Percentiles rank a stretch among this genome's conserved stretches.
Conservation (phyloP, 805 yeast species). For the Schizosaccharomyces osmophilus region DNA sequence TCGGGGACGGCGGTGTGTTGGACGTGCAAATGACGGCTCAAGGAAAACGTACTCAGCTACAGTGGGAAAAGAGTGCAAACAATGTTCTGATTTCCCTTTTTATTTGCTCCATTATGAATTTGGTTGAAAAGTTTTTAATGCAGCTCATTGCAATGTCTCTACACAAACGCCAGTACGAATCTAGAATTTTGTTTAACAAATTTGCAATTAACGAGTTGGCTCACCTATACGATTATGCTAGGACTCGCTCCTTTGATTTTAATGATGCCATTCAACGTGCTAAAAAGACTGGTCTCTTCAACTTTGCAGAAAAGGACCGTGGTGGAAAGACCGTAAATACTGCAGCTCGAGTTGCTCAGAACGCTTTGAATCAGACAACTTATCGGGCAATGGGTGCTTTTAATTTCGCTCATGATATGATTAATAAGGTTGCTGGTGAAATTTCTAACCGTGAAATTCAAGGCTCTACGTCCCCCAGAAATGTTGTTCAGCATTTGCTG, state of each 20-base stretch:
- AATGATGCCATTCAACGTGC: background rate
- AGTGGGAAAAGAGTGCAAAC: slow-evolving; percentile 5
- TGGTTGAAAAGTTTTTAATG: slow-evolving; percentile 16
- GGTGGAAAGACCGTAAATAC: slow-evolving; percentile 11
- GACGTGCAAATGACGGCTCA: background rate
- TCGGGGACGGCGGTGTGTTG: background rate
- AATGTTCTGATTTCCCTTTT: slow-evolving; percentile 16
- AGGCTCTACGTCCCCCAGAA: background rate
- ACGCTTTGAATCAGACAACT: slow-evolving; percentile 2
- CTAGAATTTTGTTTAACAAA: slow-evolving; percentile 16
- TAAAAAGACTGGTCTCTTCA: slow-evolving; percentile 10
- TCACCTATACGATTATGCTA: slow-evolving; percentile 8
- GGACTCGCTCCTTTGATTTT: background rate
- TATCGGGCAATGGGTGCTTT: slow-evolving; percentile 4
- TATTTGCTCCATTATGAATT: slow-evolving; percentile 15
- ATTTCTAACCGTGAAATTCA: background rate
- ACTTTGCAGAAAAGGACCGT: slow-evolving; percentile 17
- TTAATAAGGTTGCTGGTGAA: slow-evolving; percentile 5
- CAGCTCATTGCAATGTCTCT: slow-evolving; percentile 18
- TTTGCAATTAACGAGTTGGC: slow-evolving; percentile 12
- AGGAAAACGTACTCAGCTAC: background rate
- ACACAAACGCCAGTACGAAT: slow-evolving; percentile 18
- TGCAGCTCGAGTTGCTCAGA: slow-evolving; percentile 4
- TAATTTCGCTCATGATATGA: slow-evolving; percentile 5
- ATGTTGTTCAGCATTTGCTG: slow-evolving; percentile 1